These are phyloP conservation scores for Tricholoma matsutake DNA, from an alignment of 768 basidiomycete species.

Conservation along the genomic window DNA sequence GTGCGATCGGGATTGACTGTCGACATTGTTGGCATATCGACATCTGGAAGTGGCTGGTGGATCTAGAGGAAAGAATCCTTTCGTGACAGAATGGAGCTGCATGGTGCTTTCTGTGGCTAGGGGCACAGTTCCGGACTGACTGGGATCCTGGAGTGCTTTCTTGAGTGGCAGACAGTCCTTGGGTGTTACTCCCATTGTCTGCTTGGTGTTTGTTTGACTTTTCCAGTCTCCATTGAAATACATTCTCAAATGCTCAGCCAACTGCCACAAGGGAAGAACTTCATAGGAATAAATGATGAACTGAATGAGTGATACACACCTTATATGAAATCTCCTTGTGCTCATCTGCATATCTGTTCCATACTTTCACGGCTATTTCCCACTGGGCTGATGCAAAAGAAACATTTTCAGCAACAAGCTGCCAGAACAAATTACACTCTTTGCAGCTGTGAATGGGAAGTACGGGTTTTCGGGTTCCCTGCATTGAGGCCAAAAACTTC, in stretches of 20 bases:
- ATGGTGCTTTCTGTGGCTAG: not conserved
- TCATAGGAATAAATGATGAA: not conserved
- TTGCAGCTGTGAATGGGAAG: not conserved
- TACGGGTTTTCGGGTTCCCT: no score
- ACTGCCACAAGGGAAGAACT: no score
- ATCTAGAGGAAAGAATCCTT: not conserved
- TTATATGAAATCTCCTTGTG: not conserved
- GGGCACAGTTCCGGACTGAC: not conserved
- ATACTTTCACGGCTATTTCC: no score
- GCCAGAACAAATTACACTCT: not conserved
- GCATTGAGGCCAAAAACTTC: no score
- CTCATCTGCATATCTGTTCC: no score
- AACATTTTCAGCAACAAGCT: not conserved
- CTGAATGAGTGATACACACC: not conserved
- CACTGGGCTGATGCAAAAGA: not conserved
- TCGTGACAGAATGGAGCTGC: not conserved
- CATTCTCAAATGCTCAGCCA: not conserved
- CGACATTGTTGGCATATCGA: not conserved
- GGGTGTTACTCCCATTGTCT: not conserved
- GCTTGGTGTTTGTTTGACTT: not conserved
- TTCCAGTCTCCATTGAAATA: not conserved
- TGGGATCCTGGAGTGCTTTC: not conserved
- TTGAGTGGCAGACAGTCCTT: not conserved
- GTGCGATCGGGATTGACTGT: no score
- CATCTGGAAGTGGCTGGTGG: not conserved